Percentiles rank a stretch among this genome's conserved stretches.
Evolutionary conservation across 2,329 filamentous ascomycete genomes (phyloP).

Genomic region (Leptographium procerum): DNA sequence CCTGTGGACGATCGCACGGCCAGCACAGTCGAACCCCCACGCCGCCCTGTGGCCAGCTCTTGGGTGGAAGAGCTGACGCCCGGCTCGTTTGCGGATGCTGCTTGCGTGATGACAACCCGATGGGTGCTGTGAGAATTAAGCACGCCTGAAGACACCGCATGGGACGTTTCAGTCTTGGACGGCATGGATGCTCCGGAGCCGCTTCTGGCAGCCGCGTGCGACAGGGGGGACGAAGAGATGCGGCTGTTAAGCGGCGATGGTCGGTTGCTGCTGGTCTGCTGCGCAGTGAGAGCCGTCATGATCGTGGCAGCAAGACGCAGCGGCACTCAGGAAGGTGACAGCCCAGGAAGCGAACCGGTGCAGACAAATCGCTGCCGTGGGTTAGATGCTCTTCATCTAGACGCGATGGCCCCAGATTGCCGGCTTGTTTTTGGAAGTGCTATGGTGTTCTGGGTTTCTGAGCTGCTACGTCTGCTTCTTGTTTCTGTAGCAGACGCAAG

Average conservation of each 20-base stretch:
- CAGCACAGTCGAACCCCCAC: not conserved
- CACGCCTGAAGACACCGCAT: not conserved
- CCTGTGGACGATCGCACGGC: slow-evolving; percentile 33
- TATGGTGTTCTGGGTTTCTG: not conserved
- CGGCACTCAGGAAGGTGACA: not conserved
- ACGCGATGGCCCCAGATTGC: not conserved
- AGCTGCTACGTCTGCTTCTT: not conserved
- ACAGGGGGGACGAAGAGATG: not conserved
- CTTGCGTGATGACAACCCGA: not conserved
- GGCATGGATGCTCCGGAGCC: slow-evolving; percentile 1
- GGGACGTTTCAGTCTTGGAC: slow-evolving; percentile 4
- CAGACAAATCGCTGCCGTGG: not conserved
- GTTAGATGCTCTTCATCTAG: not conserved
- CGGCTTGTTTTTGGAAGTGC: not conserved
- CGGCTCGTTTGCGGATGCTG: not conserved
- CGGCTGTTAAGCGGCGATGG: not conserved
- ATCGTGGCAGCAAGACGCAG: not conserved
- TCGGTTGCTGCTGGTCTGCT: not conserved
- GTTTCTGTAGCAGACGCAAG: not conserved
- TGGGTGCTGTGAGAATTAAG: slow-evolving; percentile 4
- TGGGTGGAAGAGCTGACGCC: not conserved
- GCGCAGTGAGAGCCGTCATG: not conserved
- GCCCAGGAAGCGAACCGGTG: not conserved
- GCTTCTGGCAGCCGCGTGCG: not conserved
- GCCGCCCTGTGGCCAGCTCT: not conserved